A percentile compares a stretch with the other conserved stretches of the same genome.
Evolutionary conservation across 2,329 filamentous ascomycete species (phyloP).

Genomic region (Pseudogymnoascus sp.): DNA sequence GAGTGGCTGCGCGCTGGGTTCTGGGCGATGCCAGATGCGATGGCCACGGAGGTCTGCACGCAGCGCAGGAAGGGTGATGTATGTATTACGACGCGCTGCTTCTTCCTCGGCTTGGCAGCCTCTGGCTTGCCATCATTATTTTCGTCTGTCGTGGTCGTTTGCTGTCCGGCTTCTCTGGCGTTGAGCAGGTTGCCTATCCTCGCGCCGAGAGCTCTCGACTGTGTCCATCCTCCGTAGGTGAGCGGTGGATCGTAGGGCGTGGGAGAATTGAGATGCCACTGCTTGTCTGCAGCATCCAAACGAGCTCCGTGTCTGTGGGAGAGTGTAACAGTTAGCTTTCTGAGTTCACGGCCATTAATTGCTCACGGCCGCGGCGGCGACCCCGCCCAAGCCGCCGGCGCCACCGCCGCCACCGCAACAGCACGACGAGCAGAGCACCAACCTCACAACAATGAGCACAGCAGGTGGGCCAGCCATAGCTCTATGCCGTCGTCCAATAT

Average conservation of each 20-base stretch:
- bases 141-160: conserved; percentile 25
- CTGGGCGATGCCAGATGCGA: conserved; percentile 76
- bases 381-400: neutral
- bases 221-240: conserved; percentile 89
- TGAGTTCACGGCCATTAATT: neutral
- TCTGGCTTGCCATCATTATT: conserved; percentile 16
- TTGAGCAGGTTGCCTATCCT: conserved; percentile 70
- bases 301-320: conserved; percentile 72
- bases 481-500: conserved; percentile 6
- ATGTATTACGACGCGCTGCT: conserved; percentile 78
- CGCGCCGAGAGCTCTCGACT: conserved; percentile 72
- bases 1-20: conserved; percentile 34
- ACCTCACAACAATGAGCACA: conserved; percentile 46
- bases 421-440: conserved; percentile 19
- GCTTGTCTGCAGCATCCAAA: conserved; percentile 87
- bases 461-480: conserved; percentile 42
- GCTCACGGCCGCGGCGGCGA: neutral
- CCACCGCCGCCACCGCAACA: neutral
- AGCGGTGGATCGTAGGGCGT: conserved; percentile 93
- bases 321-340: neutral
- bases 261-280: conserved; percentile 88
- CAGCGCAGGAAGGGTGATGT: conserved; percentile 91
- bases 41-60: conserved; percentile 82
- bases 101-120: conserved; percentile 41
- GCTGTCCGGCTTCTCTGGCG: conserved; percentile 36